Evolutionary conservation across 805 yeast species (phyloP).

Genomic region (Metschnikowia corniflorae): DNA sequence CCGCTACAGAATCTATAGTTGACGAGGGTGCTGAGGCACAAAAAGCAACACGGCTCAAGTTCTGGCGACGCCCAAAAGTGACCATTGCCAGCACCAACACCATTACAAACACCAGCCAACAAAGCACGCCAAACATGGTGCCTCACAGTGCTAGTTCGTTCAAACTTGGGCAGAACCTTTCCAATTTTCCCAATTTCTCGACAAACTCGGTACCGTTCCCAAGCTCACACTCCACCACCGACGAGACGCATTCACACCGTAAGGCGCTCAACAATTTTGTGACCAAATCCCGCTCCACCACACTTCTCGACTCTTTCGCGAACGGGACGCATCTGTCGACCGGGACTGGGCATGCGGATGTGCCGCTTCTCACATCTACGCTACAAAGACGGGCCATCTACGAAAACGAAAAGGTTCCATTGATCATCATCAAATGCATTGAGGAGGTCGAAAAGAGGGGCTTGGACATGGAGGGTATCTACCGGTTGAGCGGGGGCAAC

Average conservation of each 20-base stretch:
- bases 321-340: conserved; percentile 9
- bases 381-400: conserved; percentile 58
- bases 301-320: conserved; percentile 38
- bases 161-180: conserved; percentile 14
- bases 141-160: conserved; percentile 3
- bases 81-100: conserved; percentile 17
- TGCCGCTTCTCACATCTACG: conserved; percentile 46
- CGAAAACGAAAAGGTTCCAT: conserved; percentile 66
- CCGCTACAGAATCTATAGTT: conserved; percentile 8
- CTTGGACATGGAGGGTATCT: conserved; percentile 77
- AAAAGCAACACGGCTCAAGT: conserved; percentile 41
- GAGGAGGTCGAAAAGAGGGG: conserved; percentile 77
- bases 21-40: conserved; percentile 31
- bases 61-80: conserved; percentile 44
- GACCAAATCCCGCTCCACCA: conserved; percentile 47
- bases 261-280: conserved; percentile 14
- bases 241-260: conserved; percentile 10
- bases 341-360: conserved; percentile 12
- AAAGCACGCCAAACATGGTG: background rate
- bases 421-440: conserved; percentile 67
- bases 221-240: background rate
- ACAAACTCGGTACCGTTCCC: conserved; percentile 9
- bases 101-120: conserved; percentile 1
- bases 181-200: too few relatives aligned
- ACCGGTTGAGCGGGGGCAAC: conserved; percentile 83